Conservation (phyloP, 805 yeast species). For the Wickerhamomyces bovis region DNA sequence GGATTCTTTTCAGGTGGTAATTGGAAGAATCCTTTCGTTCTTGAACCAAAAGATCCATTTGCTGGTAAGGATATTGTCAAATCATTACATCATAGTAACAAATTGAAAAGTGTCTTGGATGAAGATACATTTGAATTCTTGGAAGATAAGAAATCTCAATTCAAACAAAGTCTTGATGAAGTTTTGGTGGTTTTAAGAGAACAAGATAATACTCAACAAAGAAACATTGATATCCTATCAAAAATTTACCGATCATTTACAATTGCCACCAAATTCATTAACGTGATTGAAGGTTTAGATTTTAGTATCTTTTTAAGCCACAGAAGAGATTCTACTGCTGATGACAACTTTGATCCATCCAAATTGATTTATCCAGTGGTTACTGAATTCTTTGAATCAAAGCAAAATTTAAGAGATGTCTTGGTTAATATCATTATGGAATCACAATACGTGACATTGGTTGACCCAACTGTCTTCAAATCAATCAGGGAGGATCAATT, state of each 20-base stretch:
- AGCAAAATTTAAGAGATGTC: constrained; percentile 64
- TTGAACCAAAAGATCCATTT: constrained; percentile 27
- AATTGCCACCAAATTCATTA: constrained; percentile 41
- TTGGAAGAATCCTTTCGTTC: constrained; percentile 65
- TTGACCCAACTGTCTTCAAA: constrained; percentile 70
- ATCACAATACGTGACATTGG: constrained; percentile 61
- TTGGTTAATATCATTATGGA: constrained; percentile 56
- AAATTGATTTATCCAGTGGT: constrained; percentile 31
- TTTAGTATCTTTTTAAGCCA: constrained; percentile 42
- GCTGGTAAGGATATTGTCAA: constrained; percentile 21
- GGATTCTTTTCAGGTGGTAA: constrained; percentile 73
- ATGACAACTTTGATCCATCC: constrained; percentile 22
- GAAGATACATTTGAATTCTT: constrained; percentile 39
- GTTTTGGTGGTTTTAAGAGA: constrained; percentile 36
- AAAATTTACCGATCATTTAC: constrained; percentile 48
- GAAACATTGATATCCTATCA: constrained; percentile 50
- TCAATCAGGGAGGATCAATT: constrained; percentile 48
- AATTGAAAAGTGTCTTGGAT: constrained; percentile 44
- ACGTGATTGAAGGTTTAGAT: constrained; percentile 54
- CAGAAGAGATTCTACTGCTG: constrained; percentile 8
- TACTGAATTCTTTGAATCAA: constrained; percentile 67
- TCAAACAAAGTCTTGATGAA: constrained; percentile 35
- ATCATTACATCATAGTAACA: constrained; percentile 17
- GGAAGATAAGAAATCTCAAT: constrained; percentile 30
- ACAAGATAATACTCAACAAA: constrained; percentile 30